Conservation (phyloP, 768 basidiomycete species). For the Clathrus columnatus region DNA sequence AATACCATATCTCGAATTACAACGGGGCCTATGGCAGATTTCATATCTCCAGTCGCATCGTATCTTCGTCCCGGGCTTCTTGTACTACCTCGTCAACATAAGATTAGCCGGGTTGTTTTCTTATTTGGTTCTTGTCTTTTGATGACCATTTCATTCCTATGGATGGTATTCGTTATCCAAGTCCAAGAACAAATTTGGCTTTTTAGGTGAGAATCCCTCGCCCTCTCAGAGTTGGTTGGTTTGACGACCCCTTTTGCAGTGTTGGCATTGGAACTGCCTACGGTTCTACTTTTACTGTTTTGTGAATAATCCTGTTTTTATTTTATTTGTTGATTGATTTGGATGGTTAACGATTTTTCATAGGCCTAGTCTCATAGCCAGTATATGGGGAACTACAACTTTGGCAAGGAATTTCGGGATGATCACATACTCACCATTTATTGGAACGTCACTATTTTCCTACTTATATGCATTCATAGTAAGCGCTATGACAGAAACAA, state of each 20-base stretch:
- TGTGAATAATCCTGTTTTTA: constrained; percentile 42
- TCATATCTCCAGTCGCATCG: constrained; percentile 53
- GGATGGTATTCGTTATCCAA: constrained; percentile 41
- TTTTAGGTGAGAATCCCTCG: constrained; percentile 43
- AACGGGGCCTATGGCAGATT: constrained; percentile 63
- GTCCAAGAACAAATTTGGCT: constrained; percentile 52
- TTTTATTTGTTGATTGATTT: background rate
- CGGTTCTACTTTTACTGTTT: constrained; percentile 58
- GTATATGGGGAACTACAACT: constrained; percentile 63
- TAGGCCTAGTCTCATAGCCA: constrained; percentile 63
- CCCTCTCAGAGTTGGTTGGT: background rate
- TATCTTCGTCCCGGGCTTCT: constrained; percentile 29
- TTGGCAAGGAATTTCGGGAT: constrained; percentile 65
- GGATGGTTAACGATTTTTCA: constrained; percentile 4
- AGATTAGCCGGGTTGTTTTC: constrained; percentile 56
- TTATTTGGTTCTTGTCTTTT: constrained; percentile 40
- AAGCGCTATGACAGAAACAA: constrained; percentile 35
- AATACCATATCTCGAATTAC: constrained; percentile 66
- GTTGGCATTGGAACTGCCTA: constrained; percentile 61
- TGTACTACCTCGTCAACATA: constrained; percentile 37
- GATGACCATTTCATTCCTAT: constrained; percentile 44
- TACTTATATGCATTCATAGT: constrained; percentile 71
- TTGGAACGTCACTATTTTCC: constrained; percentile 68
- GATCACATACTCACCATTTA: constrained; percentile 64
- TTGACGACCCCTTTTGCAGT: constrained; percentile 25